phyloP scores from a whole-genome alignment of 495 filamentous ascomycete genomes.

The Penicillium tannophilum region DNA sequence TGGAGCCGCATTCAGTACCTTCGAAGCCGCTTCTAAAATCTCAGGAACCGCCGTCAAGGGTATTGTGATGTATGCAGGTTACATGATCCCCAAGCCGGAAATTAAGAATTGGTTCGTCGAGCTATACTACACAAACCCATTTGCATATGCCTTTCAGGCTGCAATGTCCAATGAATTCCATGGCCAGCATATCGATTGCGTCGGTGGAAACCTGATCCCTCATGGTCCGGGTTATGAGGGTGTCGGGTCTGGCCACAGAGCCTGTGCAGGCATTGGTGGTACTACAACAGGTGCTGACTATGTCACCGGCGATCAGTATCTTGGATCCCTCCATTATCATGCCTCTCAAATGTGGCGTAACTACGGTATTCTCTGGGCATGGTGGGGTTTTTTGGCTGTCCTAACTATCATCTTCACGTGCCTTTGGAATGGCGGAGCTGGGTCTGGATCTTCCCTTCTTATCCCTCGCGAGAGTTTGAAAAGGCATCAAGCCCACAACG shows the following conservation, averaged over 20 bases:
- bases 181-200: constrained; percentile 47
- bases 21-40: constrained; percentile 55
- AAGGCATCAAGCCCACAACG: constrained; percentile 15
- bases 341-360: constrained; percentile 47
- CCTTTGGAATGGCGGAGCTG: constrained; percentile 35
- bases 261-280: constrained; percentile 57
- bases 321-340: constrained; percentile 50
- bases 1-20: constrained; percentile 50
- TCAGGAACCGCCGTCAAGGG: constrained; percentile 41
- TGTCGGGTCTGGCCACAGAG: constrained; percentile 26
- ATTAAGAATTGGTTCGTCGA: constrained; percentile 79
- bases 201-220: constrained; percentile 48
- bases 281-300: constrained; percentile 42
- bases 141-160: constrained; percentile 71
- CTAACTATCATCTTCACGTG: constrained; percentile 37
- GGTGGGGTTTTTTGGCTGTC: constrained; percentile 41
- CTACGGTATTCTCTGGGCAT: constrained; percentile 46
- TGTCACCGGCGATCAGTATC: constrained; percentile 50
- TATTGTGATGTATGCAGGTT: constrained; percentile 58
- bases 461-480: constrained; percentile 43
- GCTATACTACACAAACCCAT: constrained; percentile 70
- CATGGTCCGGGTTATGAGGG: constrained; percentile 33
- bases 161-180: constrained; percentile 68
- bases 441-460: constrained; percentile 30
- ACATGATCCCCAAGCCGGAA: constrained; percentile 62